Evolutionary conservation across 768 basidiomycete genomes (phyloP).

Genomic region (Podaxis sp.): DNA sequence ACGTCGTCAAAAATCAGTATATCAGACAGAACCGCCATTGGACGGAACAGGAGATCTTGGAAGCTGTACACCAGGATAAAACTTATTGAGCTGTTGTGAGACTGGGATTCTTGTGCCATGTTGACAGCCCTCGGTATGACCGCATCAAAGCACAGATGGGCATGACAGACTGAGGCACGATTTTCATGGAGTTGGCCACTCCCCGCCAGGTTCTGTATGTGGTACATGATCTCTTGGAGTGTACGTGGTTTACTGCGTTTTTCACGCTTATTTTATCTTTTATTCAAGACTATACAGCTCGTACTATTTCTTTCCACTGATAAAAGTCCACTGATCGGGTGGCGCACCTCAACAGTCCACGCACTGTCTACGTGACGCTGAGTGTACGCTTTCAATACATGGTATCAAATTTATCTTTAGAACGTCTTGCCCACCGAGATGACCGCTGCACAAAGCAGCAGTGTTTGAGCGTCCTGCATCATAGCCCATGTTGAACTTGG

Average conservation of each 20-base stretch:
- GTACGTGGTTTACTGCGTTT: not conserved
- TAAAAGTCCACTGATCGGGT: no score
- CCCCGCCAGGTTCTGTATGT: constrained; percentile 1
- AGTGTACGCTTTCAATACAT: no score
- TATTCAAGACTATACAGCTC: no score
- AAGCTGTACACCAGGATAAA: not conserved
- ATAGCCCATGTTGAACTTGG: no score
- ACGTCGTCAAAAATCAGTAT: constrained; percentile 3
- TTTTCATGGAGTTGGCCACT: not conserved
- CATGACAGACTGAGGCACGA: not conserved
- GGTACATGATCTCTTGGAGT: constrained; percentile 15
- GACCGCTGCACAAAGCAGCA: no score
- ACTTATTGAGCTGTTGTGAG: not conserved
- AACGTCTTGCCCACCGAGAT: no score
- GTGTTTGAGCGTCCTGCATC: no score
- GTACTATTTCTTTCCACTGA: no score
- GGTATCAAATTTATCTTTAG: no score
- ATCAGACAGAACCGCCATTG: not conserved
- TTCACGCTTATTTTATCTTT: no score
- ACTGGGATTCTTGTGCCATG: not conserved
- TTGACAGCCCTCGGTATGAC: not conserved
- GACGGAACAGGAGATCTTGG: not conserved
- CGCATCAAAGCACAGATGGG: not conserved
- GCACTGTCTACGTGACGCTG: no score
- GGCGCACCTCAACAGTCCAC: no score